phyloP scores from a whole-genome alignment of 176 grass and related monocot species.

The Triticum dicoccoides region DNA sequence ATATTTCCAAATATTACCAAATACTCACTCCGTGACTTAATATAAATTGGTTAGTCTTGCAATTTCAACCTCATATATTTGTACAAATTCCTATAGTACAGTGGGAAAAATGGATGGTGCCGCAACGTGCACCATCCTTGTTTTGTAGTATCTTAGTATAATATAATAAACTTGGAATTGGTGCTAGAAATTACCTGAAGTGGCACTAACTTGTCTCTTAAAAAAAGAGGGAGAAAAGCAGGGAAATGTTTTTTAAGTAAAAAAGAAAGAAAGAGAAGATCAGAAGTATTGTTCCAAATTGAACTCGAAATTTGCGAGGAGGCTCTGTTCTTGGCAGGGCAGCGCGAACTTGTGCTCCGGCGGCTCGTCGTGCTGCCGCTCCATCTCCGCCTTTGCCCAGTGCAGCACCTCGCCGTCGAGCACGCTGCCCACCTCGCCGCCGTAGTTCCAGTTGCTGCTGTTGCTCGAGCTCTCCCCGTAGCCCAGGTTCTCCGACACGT shows the following conservation, averaged over 20 bases:
- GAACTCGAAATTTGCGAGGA: conserved; percentile 55
- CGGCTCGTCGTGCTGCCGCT: conserved; percentile 24
- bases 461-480: conserved; percentile 75
- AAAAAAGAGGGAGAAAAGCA: background rate
- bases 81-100: too few species aligned
- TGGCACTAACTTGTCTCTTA: background rate
- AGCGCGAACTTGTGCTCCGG: conserved; percentile 49
- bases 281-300: conserved; percentile 54
- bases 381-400: conserved; percentile 38
- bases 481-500: conserved; percentile 69
- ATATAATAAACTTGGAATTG: too few species aligned
- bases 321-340: conserved; percentile 54
- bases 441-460: conserved; percentile 72
- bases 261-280: background rate
- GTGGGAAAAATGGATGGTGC: too few species aligned
- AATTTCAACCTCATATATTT: too few species aligned
- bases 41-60: too few species aligned
- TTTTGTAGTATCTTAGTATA: too few species aligned
- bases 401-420: conserved; percentile 53
- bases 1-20: too few species aligned
- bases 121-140: too few species aligned
- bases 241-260: background rate
- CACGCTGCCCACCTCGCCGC: conserved; percentile 36
- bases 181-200: background rate
- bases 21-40: too few species aligned